phyloP scores from a whole-genome alignment of 225 moss, liverwort and hornwort genomes.

The Antitrichia curtipendula region DNA sequence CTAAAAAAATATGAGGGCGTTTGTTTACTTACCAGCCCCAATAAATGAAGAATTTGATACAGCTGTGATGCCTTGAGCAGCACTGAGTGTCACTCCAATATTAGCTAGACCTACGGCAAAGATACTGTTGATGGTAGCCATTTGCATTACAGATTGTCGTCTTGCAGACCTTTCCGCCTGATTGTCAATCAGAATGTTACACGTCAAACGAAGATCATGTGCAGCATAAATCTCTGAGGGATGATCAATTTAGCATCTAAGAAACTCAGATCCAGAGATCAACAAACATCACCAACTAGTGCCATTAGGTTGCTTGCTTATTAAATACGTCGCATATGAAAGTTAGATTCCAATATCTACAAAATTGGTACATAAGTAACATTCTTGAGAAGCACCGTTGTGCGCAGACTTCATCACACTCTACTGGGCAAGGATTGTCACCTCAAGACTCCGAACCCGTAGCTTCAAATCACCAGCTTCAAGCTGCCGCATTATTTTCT shows the following conservation, averaged over 20 bases:
- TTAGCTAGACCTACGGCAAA: slow-evolving; percentile 70
- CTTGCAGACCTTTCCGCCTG: slow-evolving; percentile 91
- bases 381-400: background rate
- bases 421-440: background rate
- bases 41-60: slow-evolving; percentile 60
- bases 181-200: background rate
- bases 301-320: background rate
- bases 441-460: slow-evolving; percentile 88
- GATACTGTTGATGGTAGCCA: slow-evolving; percentile 60
- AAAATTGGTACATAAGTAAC: background rate
- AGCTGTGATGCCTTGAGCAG: slow-evolving; percentile 59
- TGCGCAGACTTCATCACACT: too few species aligned
- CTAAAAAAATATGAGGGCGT: background rate
- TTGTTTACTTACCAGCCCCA: slow-evolving; percentile 52
- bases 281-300: background rate
- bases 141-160: slow-evolving; percentile 76
- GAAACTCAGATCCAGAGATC: background rate
- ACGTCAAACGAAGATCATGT: background rate
- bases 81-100: slow-evolving; percentile 71
- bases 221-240: background rate
- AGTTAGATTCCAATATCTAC: background rate
- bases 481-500: slow-evolving; percentile 79
- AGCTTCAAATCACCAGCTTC: slow-evolving; percentile 93
- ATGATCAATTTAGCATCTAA: background rate
- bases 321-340: too few species aligned